Percentiles rank a stretch among this genome's conserved stretches.
These are phyloP conservation scores for Phytophthora chlamydospora DNA, from an alignment of 352 stramenopile species.

Conservation along the genomic window DNA sequence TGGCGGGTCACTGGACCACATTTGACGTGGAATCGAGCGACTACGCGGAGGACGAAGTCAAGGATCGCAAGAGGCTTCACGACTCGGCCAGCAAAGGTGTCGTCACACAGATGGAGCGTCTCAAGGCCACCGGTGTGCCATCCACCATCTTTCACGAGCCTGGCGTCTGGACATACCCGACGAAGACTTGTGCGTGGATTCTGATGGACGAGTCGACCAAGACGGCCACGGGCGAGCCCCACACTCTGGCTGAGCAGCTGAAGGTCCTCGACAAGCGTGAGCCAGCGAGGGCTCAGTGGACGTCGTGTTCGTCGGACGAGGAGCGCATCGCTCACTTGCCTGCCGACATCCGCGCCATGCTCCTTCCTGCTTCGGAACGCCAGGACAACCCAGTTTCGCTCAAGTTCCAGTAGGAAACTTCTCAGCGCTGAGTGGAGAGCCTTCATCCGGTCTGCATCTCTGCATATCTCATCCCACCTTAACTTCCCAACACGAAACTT, in stretches of 20 bases:
- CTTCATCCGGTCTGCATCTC: neutral
- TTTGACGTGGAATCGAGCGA: neutral
- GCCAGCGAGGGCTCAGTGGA: neutral
- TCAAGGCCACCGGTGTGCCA: neutral
- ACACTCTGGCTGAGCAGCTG: neutral
- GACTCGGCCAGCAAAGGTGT: neutral
- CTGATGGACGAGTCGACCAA: neutral
- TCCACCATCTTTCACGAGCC: neutral
- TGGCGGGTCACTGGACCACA: neutral
- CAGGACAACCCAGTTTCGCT: neutral
- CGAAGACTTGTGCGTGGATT: neutral
- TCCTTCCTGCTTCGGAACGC: neutral
- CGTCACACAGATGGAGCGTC: neutral
- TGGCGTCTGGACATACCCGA: conserved; percentile 1
- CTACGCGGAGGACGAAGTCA: neutral
- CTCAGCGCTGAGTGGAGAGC: neutral
- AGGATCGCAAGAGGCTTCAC: neutral
- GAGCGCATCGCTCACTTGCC: neutral
- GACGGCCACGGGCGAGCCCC: neutral
- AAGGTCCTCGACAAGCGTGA: neutral
- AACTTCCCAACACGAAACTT: too few species aligned
- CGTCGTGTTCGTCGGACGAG: neutral
- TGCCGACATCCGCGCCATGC: neutral
- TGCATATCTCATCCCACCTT: too few species aligned
- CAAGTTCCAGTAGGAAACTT: neutral